A percentile compares a stretch with the other conserved stretches of the same genome.
phyloP scores from a whole-genome alignment of 352 stramenopile species.

The Aphanomyces euteiches region DNA sequence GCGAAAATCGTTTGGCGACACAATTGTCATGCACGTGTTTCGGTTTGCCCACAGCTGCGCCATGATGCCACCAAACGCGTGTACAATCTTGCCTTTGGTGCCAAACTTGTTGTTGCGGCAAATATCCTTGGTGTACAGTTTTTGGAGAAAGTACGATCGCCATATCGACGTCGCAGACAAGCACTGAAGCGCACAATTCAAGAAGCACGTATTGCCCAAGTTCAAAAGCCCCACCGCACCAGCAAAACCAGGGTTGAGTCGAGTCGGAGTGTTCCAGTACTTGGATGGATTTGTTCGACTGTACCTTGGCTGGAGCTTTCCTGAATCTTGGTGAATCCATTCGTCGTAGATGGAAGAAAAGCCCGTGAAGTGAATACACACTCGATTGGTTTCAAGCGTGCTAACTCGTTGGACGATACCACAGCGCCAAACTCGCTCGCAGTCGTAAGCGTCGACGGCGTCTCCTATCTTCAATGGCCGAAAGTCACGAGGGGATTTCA shows the following conservation, averaged over 20 bases:
- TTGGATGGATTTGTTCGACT: not conserved
- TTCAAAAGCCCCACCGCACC: constrained; percentile 29
- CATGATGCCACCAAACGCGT: constrained; percentile 70
- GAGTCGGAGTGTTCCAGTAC: not conserved
- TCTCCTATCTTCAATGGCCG: constrained; percentile 23
- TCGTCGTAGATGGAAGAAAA: constrained; percentile 28
- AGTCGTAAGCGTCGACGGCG: constrained; percentile 28
- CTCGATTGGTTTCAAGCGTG: constrained; percentile 13
- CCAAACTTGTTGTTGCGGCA: constrained; percentile 86
- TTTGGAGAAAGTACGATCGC: constrained; percentile 29
- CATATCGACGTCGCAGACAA: constrained; percentile 22
- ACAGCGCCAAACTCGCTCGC: constrained; percentile 19
- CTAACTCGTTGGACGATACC: constrained; percentile 23
- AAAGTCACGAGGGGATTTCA: constrained; percentile 14
- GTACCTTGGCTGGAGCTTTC: constrained; percentile 24
- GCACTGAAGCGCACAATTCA: constrained; percentile 33
- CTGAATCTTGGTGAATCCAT: constrained; percentile 30
- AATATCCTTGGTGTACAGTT: constrained; percentile 38
- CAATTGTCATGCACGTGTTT: constrained; percentile 38
- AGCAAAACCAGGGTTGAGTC: constrained; percentile 13
- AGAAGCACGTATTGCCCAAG: constrained; percentile 33
- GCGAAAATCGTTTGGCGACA: constrained; percentile 37
- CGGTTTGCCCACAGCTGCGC: constrained; percentile 58
- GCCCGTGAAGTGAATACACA: constrained; percentile 22
- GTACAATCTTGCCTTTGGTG: constrained; percentile 68